Conservation (phyloP, 495 filamentous ascomycete genomes). For the Pseudoneurospora amorphoporcata region DNA sequence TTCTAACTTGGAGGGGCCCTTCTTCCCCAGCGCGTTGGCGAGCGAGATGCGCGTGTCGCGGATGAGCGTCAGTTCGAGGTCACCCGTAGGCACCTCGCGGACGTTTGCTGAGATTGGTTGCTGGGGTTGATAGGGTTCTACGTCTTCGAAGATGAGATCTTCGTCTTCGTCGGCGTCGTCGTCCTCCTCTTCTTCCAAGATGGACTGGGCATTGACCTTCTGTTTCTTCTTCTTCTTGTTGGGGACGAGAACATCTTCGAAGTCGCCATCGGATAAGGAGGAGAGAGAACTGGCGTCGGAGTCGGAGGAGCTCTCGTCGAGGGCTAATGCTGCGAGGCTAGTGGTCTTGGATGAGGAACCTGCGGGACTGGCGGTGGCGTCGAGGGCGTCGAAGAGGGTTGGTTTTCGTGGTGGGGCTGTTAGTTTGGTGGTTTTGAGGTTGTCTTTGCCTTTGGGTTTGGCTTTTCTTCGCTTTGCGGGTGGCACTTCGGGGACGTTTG, state of each 20-base stretch:
- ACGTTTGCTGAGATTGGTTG: conserved; percentile 9
- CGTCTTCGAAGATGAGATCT: conserved; percentile 83
- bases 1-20: conserved; percentile 77
- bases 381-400: conserved; percentile 58
- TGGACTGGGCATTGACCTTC: background rate
- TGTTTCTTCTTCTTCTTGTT: conserved; percentile 1
- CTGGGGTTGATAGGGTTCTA: conserved; percentile 35
- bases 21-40: conserved; percentile 58
- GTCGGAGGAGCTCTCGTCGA: conserved; percentile 43
- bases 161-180: conserved; percentile 55
- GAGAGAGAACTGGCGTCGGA: conserved; percentile 40
- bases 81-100: conserved; percentile 25
- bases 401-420: conserved; percentile 35
- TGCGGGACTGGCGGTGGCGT: conserved; percentile 38
- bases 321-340: conserved; percentile 33
- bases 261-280: conserved; percentile 57
- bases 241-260: conserved; percentile 45
- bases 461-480: background rate
- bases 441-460: background rate
- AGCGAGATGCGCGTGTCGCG: conserved; percentile 45
- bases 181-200: conserved; percentile 3
- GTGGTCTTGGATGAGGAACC: conserved; percentile 35
- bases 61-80: conserved; percentile 69
- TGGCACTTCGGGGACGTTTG: too few species aligned
- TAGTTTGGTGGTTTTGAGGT: conserved; percentile 5